Percentiles rank a stretch among this genome's conserved stretches.
Conservation (phyloP, 371 early-diverging fungal species). For the Gilbertella persicaria region DNA sequence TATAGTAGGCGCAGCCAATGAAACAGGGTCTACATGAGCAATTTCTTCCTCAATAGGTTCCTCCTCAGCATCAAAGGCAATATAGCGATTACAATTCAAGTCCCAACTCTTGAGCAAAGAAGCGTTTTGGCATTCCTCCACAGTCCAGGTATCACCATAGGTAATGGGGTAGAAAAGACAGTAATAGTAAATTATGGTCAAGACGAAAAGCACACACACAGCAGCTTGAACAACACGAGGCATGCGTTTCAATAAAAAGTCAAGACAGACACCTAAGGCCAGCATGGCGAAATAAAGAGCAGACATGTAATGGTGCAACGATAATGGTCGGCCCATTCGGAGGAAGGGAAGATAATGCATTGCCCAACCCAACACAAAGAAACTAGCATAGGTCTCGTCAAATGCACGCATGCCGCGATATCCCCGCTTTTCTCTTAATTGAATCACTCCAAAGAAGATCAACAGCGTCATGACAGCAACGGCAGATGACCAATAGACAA, state of each 20-base stretch:
- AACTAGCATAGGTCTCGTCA: constrained; percentile 73
- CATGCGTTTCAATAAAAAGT: constrained; percentile 66
- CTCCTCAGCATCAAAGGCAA: not conserved
- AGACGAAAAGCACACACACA: constrained; percentile 39
- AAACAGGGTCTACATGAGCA: too few species aligned
- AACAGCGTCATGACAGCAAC: constrained; percentile 65
- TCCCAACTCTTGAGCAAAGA: constrained; percentile 13
- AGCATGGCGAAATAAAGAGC: constrained; percentile 73
- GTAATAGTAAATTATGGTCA: constrained; percentile 50
- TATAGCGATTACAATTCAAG: constrained; percentile 11
- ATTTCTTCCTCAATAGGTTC: not conserved
- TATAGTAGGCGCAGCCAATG: too few species aligned
- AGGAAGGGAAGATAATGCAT: constrained; percentile 96
- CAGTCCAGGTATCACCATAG: constrained; percentile 65
- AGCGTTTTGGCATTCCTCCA: constrained; percentile 14
- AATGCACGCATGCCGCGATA: constrained; percentile 54
- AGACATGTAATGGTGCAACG: constrained; percentile 97
- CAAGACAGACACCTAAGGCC: constrained; percentile 62
- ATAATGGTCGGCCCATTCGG: constrained; percentile 91
- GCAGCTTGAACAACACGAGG: constrained; percentile 32
- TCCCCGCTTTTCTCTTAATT: constrained; percentile 73
- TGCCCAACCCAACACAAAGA: constrained; percentile 85
- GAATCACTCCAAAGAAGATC: constrained; percentile 61
- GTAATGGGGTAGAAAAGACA: constrained; percentile 73
- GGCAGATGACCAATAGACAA: constrained; percentile 86